Evolutionary conservation across 352 stramenopile genomes (phyloP).

Genomic region (Phytophthora quininea): DNA sequence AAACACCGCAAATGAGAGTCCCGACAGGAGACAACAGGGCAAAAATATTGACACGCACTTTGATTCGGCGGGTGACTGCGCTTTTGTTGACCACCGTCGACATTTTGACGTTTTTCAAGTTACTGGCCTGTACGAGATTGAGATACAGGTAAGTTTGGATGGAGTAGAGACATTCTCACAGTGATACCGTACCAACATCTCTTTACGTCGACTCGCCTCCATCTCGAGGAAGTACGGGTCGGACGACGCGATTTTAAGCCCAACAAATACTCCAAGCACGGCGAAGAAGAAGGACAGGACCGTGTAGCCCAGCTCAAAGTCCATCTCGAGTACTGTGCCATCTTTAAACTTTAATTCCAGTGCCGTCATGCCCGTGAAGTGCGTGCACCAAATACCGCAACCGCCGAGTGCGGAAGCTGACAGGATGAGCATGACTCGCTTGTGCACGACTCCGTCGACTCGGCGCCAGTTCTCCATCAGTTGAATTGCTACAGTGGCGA

Average conservation of each 20-base stretch:
- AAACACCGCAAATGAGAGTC: neutral
- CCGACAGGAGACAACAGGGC: neutral
- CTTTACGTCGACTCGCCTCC: slow-evolving; percentile 34
- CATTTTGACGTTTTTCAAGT: slow-evolving; percentile 48
- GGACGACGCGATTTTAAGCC: slow-evolving; percentile 43
- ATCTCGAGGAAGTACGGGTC: slow-evolving; percentile 58
- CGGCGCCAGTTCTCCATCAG: slow-evolving; percentile 58
- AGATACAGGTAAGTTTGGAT: neutral
- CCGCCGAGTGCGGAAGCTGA: slow-evolving; percentile 39
- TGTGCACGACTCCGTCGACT: slow-evolving; percentile 17
- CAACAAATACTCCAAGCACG: slow-evolving; percentile 42
- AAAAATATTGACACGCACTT: neutral
- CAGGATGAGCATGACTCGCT: slow-evolving; percentile 33
- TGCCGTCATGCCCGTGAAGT: slow-evolving; percentile 60
- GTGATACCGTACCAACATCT: slow-evolving; percentile 27
- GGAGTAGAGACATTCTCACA: too few species aligned
- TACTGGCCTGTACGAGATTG: slow-evolving; percentile 26
- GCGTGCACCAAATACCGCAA: slow-evolving; percentile 58
- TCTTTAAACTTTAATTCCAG: slow-evolving; percentile 27
- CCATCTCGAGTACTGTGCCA: slow-evolving; percentile 25
- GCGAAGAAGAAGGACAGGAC: slow-evolving; percentile 47
- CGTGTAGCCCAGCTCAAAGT: slow-evolving; percentile 52
- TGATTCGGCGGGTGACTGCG: neutral
- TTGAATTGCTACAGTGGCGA: slow-evolving; percentile 40
- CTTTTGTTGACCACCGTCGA: slow-evolving; percentile 30